Percentiles rank a stretch among this genome's conserved stretches.
Conservation (phyloP, 441 rosid genomes). For the Breynia disticha region DNA sequence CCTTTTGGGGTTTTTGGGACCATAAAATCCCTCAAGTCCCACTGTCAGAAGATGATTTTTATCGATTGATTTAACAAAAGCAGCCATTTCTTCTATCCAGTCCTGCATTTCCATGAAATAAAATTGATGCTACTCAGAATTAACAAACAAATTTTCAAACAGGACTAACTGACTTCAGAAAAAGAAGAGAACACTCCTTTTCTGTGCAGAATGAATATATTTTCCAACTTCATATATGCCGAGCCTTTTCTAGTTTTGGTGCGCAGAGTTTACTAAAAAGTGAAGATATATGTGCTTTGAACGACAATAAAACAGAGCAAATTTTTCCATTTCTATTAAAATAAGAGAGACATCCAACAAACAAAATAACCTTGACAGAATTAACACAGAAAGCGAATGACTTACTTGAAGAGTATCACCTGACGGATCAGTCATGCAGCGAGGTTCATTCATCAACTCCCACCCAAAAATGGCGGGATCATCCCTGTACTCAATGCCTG, state of each 20-base stretch:
- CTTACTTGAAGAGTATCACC: slow-evolving; percentile 90
- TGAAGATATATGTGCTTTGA: too few relatives aligned
- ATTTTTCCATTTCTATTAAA: too few relatives aligned
- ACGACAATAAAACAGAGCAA: too few relatives aligned
- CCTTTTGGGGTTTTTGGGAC: slow-evolving; percentile 71
- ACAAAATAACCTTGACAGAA: too few relatives aligned
- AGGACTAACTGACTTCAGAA: too few relatives aligned
- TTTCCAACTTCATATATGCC: too few relatives aligned
- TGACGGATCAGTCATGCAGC: slow-evolving; percentile 79
- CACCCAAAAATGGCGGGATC: slow-evolving; percentile 91
- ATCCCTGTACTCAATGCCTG: slow-evolving; percentile 74
- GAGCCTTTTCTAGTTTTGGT: too few relatives aligned
- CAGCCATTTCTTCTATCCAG: slow-evolving; percentile 86
- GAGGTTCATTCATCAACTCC: slow-evolving; percentile 96
- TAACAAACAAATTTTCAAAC: too few relatives aligned
- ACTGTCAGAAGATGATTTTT: slow-evolving; percentile 74
- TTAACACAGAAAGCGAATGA: neutral
- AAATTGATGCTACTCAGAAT: slow-evolving; percentile 5
- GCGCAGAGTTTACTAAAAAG: too few relatives aligned
- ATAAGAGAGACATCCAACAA: too few relatives aligned
- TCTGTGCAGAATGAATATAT: too few relatives aligned
- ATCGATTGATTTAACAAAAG: slow-evolving; percentile 75
- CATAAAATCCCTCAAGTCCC: slow-evolving; percentile 94
- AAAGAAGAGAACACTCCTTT: too few relatives aligned
- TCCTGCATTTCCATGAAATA: slow-evolving; percentile 37